Evolutionary conservation across 805 yeast species (phyloP), one percentile per base, ranked within the genome.

Genomic region (Kazachstania bromeliacearum): DNA sequence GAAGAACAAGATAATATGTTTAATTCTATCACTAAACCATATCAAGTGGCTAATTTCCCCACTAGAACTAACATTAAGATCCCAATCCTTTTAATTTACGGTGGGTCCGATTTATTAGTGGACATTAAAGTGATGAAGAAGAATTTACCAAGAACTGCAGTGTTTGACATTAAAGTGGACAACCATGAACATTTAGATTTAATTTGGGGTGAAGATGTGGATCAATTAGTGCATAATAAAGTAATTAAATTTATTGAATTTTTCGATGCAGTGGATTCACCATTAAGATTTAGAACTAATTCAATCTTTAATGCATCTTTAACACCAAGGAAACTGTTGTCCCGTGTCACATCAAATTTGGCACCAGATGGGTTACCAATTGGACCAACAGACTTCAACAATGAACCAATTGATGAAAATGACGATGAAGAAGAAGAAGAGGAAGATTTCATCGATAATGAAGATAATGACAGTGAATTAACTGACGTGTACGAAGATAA

Each of bases 131-230:
- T 77, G 14, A 79, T 89, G 77, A 64, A 71, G 38, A 57, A 63
- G 5, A 83, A 81, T 45, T 63, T 89, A 26, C 95, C 96, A 0
- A 44, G 42, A 14, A 54, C 43, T 15, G 62, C 57, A 13, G 72
- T 75, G 0, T 66, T 69, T 10, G 68, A 73, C 3, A 62, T 75
- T 10, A 78, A 82, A 1, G 71, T 87, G 0, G 67, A 63, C 0
- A 63, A 63, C n/a, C 85, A 87, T 57, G 97, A 88, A 59, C 97
- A 88, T 59, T 64, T 88, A 52, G 97, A 89, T 53, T 73, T 89
- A 38, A 60, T 88, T 12, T 88, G 97, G 97, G 95, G 94, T 7
- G 59, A 68, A 7, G 75, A 77, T 36, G 84, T 81, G 1, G 72
- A 66, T 19, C 44, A 53, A 2, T 44, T 59, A 21, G 77, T 75